A percentile compares a stretch with the other conserved stretches of the same genome.
phyloP scores from a whole-genome alignment of 441 rosid species.

The Brassica balearica region DNA sequence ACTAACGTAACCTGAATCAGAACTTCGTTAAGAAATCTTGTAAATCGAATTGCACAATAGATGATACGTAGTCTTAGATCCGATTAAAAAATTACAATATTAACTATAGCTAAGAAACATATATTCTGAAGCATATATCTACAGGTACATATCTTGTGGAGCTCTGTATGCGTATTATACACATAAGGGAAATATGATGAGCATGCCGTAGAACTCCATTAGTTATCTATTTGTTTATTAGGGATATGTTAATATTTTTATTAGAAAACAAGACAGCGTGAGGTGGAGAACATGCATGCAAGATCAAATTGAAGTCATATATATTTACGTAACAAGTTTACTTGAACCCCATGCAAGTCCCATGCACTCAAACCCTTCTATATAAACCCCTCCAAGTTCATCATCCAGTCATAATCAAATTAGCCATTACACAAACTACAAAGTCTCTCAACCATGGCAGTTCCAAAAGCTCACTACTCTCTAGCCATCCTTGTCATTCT shows the following conservation, averaged over 20 bases:
- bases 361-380: not conserved
- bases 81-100: not conserved
- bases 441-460: no score
- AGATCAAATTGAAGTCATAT: not conserved
- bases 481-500: no score
- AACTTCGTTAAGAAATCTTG: not conserved
- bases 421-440: no score
- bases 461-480: no score
- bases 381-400: not conserved
- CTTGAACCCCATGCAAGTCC: not conserved
- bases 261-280: not conserved
- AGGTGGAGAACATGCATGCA: not conserved
- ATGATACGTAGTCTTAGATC: not conserved
- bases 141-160: not conserved
- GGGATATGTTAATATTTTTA: not conserved
- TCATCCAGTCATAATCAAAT: not conserved
- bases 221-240: not conserved
- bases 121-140: not conserved
- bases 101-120: not conserved
- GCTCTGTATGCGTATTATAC: constrained; percentile 1
- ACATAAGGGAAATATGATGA: not conserved
- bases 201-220: not conserved
- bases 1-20: not conserved
- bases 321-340: not conserved
- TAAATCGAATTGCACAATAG: not conserved